Conservation (phyloP, 345 rosid genomes). For the Limnanthes douglasii region DNA sequence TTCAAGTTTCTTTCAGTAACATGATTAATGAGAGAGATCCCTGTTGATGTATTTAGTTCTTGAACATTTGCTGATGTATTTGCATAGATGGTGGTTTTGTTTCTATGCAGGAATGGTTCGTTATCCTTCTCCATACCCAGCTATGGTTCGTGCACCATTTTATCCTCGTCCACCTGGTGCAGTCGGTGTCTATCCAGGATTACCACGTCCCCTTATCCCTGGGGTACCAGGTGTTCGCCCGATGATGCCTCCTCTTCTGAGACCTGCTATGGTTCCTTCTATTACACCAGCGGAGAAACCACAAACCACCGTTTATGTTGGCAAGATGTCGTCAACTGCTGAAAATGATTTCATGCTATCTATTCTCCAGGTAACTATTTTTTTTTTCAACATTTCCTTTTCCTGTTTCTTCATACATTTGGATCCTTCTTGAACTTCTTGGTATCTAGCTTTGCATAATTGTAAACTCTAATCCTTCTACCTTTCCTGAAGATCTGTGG, state of each 20-base stretch:
- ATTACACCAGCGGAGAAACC: conserved; percentile 73
- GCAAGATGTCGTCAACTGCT: conserved; percentile 81
- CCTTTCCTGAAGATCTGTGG: conserved; percentile 61
- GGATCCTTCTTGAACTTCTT: conserved; percentile 27
- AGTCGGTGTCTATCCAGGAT: conserved; percentile 33
- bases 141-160: conserved; percentile 68
- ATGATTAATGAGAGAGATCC: conserved; percentile 11
- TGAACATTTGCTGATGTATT: conserved; percentile 38
- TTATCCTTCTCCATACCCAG: conserved; percentile 58
- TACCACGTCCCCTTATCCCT: conserved; percentile 54
- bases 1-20: conserved; percentile 10
- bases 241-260: conserved; percentile 37
- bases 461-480: conserved; percentile 6
- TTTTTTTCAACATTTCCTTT: neutral
- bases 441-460: no score
- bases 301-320: conserved; percentile 89
- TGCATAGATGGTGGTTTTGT: conserved; percentile 45
- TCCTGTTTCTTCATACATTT: neutral
- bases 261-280: conserved; percentile 58
- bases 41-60: conserved; percentile 11
- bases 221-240: conserved; percentile 73
- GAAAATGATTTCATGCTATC: conserved; percentile 85
- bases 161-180: conserved; percentile 81
- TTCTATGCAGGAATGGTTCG: conserved; percentile 64
- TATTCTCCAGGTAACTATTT: conserved; percentile 45